Evolutionary conservation across 148 eudicot genomes (phyloP).

Genomic region (Rhododendron vialii): DNA sequence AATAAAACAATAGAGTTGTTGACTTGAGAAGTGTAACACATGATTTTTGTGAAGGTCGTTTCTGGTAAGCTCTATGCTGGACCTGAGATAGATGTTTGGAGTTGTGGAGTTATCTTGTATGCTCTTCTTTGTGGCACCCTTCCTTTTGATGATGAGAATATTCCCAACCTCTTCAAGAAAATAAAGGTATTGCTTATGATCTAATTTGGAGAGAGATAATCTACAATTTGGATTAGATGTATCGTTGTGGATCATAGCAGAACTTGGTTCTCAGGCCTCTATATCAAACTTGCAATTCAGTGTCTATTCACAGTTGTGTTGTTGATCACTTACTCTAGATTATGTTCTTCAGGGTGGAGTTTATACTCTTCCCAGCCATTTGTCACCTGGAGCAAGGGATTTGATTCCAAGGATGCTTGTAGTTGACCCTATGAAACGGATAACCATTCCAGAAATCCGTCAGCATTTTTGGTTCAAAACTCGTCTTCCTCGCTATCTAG

Average conservation of each 20-base stretch:
- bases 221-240: neutral
- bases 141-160: slow-evolving; percentile 45
- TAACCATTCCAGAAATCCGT: slow-evolving; percentile 35
- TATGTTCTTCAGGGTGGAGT: slow-evolving; percentile 25
- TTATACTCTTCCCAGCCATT: slow-evolving; percentile 35
- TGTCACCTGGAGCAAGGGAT: slow-evolving; percentile 40
- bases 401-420: slow-evolving; percentile 39
- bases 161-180: slow-evolving; percentile 37
- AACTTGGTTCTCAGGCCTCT: neutral
- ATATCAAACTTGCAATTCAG: neutral
- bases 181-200: slow-evolving; percentile 27
- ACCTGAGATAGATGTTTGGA: slow-evolving; percentile 45
- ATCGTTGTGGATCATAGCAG: neutral
- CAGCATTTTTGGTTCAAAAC: slow-evolving; percentile 34
- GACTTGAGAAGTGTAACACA: neutral
- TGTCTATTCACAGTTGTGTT: neutral
- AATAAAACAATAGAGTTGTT: neutral
- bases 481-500: slow-evolving; percentile 36
- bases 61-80: slow-evolving; percentile 40
- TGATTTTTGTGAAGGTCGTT: slow-evolving; percentile 26
- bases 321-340: slow-evolving; percentile 8
- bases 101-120: slow-evolving; percentile 41
- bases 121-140: slow-evolving; percentile 46
- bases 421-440: slow-evolving; percentile 40
- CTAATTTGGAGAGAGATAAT: neutral